A percentile compares a stretch with the other conserved stretches of the same genome.
Evolutionary conservation across 2,329 filamentous ascomycete genomes (phyloP).

Genomic region (Chaetomiaceae sp.): DNA sequence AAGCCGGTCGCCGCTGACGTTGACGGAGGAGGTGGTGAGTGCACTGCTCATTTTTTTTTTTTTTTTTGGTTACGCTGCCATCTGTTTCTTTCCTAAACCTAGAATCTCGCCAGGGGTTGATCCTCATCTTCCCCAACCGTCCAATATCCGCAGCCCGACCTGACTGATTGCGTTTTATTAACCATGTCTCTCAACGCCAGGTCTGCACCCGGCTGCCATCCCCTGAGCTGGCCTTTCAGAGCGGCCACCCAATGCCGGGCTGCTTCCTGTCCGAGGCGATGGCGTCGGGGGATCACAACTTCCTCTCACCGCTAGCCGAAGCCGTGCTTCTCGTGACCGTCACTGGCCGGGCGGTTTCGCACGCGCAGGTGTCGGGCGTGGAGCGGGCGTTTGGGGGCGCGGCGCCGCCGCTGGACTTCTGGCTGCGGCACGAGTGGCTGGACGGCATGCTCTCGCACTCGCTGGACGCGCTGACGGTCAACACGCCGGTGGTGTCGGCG

Average conservation of each 20-base stretch:
- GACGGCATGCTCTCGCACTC: constrained; percentile 17
- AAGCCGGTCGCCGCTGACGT: constrained; percentile 20
- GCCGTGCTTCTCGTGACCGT: constrained; percentile 19
- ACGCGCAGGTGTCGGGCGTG: constrained; percentile 14
- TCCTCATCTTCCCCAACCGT: constrained; percentile 2
- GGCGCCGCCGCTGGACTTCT: constrained; percentile 21
- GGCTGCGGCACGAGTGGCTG: constrained; percentile 24
- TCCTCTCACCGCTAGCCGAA: constrained; percentile 21
- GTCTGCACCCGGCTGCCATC: constrained; percentile 24
- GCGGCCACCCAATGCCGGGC: constrained; percentile 19
- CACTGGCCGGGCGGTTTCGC: constrained; percentile 19
- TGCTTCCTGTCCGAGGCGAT: constrained; percentile 22
- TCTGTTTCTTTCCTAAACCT: too few relatives aligned
- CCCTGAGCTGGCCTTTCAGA: constrained; percentile 25
- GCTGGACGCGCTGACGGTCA: constrained; percentile 12
- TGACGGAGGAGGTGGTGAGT: constrained; percentile 24
- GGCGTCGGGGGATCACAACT: constrained; percentile 11
- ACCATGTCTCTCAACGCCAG: constrained; percentile 8
- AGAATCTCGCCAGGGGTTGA: too few relatives aligned
- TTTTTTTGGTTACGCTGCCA: too few relatives aligned
- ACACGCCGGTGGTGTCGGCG: constrained; percentile 14
- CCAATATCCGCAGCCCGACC: neutral
- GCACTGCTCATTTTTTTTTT: neutral
- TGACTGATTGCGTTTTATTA: neutral
- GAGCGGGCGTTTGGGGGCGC: constrained; percentile 18